Base-by-base conservation (phyloP, 768 basidiomycete genomes). In the Lactarius hengduanensis region DNA sequence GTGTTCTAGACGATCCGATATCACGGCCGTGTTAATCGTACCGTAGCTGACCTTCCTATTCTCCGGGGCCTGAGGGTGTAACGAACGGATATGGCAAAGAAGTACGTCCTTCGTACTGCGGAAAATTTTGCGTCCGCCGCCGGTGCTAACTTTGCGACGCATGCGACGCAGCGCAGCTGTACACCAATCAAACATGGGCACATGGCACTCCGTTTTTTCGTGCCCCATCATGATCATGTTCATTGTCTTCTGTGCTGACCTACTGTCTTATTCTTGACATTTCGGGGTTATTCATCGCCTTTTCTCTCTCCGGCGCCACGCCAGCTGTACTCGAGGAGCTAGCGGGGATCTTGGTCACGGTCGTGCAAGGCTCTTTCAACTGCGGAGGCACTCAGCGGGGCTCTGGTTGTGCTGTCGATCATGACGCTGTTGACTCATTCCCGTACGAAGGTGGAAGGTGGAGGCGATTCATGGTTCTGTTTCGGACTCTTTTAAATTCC, bases 401-500 rank as follows among this genome's bases (percentile, higher is more conserved):
- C 26, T 28, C 16, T 50, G 15, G 18, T 32, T 57, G 56, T 30
- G 11, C 18, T 18, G 20, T 34, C 55, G 16, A 5, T 10, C 1
- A 30, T 9, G 56, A n/a, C 13, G 18, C 11, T 36, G 18, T 22
- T 26, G 11, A 11, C 36, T 34, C 9, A 18, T 57, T 8, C 32
- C 6, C n/a, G 32, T 62, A 50, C 47, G 61, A 62, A 54, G 61
- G 22, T 32, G 32, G 45, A 34, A 22, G 32, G 30, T 57, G 34
- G 55, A n/a, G 20, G n/a, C 30, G 13, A 34, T n/a, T 32, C 2
- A 18, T 32, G 15, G 22, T 57, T 32, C 30, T 20, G 16, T 22
- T 47, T 50, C 9, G 30, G 34, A 16, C 10, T 18, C 34, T 22
- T 57, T n/a, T 34, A 32, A 20, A 34, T 10, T n/a, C 2, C 8